Conservation (phyloP, 2,329 filamentous ascomycete genomes). For the Neopestalotiopsis sp. region DNA sequence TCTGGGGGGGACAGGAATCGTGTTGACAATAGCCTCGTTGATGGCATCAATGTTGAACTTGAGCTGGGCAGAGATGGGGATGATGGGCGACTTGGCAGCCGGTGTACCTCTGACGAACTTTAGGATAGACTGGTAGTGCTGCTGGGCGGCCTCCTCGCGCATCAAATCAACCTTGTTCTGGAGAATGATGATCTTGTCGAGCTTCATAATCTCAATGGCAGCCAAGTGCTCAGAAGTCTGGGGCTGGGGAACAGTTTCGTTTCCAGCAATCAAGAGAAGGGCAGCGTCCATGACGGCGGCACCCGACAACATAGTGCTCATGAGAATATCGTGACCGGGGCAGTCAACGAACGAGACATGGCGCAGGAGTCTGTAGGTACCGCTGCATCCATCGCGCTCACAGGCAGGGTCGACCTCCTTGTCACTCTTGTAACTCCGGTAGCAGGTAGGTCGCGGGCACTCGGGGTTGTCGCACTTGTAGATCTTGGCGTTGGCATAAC, state of each 20-base stretch:
- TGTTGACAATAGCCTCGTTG: slow-evolving; percentile 94
- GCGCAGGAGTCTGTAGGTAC: slow-evolving; percentile 85
- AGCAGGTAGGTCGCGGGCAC: slow-evolving; percentile 94
- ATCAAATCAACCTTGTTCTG: slow-evolving; percentile 99
- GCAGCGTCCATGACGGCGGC: slow-evolving; percentile 99
- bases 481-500: slow-evolving; percentile 99
- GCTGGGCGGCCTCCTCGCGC: slow-evolving; percentile 90
- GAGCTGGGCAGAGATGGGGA: slow-evolving; percentile 95
- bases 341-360: slow-evolving; percentile 98
- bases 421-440: slow-evolving; percentile 96
- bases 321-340: slow-evolving; percentile 99
- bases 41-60: slow-evolving; percentile 99
- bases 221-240: slow-evolving; percentile 99
- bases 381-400: slow-evolving; percentile 88
- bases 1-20: slow-evolving; percentile 88
- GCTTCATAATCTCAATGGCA: slow-evolving; percentile 99
- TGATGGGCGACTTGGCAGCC: slow-evolving; percentile 91
- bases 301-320: slow-evolving; percentile 99
- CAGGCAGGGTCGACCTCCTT: slow-evolving; percentile 98
- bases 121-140: slow-evolving; percentile 95
- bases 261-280: slow-evolving; percentile 93
- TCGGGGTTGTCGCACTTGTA: slow-evolving; percentile 95
- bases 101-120: slow-evolving; percentile 99
- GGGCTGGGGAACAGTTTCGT: slow-evolving; percentile 97
- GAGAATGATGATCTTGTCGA: slow-evolving; percentile 98